Evolutionary conservation across 2,329 filamentous ascomycete species (phyloP).

Genomic region (Neoarthrinium moseri): DNA sequence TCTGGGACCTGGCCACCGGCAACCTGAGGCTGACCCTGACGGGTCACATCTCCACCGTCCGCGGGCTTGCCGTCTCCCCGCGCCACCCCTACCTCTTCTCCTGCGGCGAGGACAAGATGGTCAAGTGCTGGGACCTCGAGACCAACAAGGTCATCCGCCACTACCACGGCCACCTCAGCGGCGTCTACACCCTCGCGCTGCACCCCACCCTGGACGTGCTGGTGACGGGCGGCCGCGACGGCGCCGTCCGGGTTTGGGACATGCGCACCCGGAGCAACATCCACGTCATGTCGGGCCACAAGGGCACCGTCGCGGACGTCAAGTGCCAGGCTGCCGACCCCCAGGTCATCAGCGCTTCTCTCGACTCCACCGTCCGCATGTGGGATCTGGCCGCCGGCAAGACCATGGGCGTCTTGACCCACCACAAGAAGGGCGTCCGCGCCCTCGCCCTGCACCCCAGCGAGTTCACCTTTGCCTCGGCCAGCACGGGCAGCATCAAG

Average conservation of each 20-base stretch:
- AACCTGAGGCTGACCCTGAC: constrained; percentile 83
- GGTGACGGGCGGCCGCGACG: constrained; percentile 91
- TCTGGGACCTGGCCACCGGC: constrained; percentile 93
- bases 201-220: constrained; percentile 94
- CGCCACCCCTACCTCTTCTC: constrained; percentile 96
- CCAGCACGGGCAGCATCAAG: constrained; percentile 91
- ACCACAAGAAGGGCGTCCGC: constrained; percentile 97
- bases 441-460: constrained; percentile 80
- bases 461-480: constrained; percentile 95
- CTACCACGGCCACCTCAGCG: constrained; percentile 95
- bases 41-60: constrained; percentile 90
- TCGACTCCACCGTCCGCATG: constrained; percentile 86
- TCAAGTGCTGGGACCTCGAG: constrained; percentile 99
- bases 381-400: constrained; percentile 98
- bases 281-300: constrained; percentile 89
- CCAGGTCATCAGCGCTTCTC: constrained; percentile 88
- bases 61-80: constrained; percentile 87
- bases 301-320: constrained; percentile 83
- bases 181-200: constrained; percentile 90
- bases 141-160: constrained; percentile 99
- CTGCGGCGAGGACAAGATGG: constrained; percentile 99
- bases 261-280: constrained; percentile 97
- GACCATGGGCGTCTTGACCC: constrained; percentile 91
- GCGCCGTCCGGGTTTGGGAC: constrained; percentile 94
- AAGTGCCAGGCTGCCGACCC: constrained; percentile 95